These are phyloP conservation scores for Alternaria atra DNA, from an alignment of 2,329 filamentous ascomycete species.

Conservation along the genomic window DNA sequence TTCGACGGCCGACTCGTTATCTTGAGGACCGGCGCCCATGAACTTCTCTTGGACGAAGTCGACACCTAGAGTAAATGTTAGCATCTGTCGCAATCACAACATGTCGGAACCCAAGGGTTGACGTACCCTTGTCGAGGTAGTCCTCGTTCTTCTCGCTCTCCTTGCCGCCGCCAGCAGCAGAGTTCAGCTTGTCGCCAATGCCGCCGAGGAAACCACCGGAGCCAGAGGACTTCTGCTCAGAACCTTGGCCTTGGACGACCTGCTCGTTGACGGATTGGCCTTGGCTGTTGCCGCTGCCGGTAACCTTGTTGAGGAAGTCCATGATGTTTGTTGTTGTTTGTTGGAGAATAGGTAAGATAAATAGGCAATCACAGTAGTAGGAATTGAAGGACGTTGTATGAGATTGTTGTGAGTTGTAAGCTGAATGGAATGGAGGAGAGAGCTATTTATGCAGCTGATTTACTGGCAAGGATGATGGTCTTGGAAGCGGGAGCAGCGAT, in stretches of 20 bases:
- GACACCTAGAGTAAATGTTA: conserved; percentile 63
- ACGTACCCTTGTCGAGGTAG: conserved; percentile 78
- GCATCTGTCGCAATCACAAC: conserved; percentile 11
- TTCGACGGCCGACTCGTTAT: conserved; percentile 68
- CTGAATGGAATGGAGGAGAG: background rate
- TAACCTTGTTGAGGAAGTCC: conserved; percentile 60
- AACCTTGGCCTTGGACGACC: conserved; percentile 34
- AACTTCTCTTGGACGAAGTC: conserved; percentile 81
- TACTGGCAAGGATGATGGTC: conserved; percentile 1
- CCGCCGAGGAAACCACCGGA: conserved; percentile 63
- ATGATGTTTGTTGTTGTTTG: conserved; percentile 37
- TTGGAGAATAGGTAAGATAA: conserved; percentile 22
- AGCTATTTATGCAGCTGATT: conserved; percentile 23
- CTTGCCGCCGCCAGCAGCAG: conserved; percentile 74
- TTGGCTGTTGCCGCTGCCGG: conserved; percentile 50
- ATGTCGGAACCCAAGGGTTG: background rate
- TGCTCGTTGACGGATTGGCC: conserved; percentile 42
- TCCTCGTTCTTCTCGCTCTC: conserved; percentile 86
- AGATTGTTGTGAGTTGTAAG: conserved; percentile 9
- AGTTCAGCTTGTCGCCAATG: conserved; percentile 75
- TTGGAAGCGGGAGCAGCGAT: conserved; percentile 1
- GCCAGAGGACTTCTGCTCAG: conserved; percentile 43
- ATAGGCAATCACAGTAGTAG: conserved; percentile 4
- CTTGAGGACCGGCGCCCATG: conserved; percentile 73
- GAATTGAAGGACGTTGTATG: conserved; percentile 1